Conservation (phyloP, 2,329 filamentous ascomycete species). For the Didymella glomerata region DNA sequence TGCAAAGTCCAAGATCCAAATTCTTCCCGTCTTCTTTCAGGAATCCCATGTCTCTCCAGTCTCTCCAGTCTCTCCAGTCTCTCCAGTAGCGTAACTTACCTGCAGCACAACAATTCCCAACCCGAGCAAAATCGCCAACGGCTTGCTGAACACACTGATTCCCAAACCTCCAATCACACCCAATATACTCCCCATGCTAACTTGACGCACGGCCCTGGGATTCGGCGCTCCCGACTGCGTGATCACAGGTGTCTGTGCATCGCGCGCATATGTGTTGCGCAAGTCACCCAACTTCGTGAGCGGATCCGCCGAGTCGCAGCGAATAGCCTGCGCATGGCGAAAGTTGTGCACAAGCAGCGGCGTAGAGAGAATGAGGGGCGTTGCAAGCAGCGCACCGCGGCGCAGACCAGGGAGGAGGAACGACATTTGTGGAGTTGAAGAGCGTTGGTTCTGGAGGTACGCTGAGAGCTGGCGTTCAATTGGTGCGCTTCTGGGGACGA, state of each 20-base stretch:
- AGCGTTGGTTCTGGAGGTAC: conserved; percentile 32
- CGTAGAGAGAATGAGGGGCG: conserved; percentile 48
- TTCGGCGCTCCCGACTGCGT: conserved; percentile 53
- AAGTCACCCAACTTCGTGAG: conserved; percentile 51
- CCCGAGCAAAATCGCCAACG: conserved; percentile 72
- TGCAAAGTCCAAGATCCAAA: background rate
- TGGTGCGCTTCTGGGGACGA: conserved; percentile 3
- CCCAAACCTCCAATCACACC: conserved; percentile 64
- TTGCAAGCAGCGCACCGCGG: conserved; percentile 48
- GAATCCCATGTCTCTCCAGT: too few species aligned
- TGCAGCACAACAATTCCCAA: conserved; percentile 70
- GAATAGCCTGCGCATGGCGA: conserved; percentile 40
- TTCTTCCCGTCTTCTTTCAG: background rate
- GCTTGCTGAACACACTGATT: conserved; percentile 74
- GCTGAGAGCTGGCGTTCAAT: conserved; percentile 29
- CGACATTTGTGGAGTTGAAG: conserved; percentile 43
- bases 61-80: too few species aligned
- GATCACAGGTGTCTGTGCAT: conserved; percentile 52
- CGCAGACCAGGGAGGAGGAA: conserved; percentile 52
- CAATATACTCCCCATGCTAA: conserved; percentile 58
- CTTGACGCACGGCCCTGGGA: conserved; percentile 53
- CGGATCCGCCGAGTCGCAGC: conserved; percentile 49
- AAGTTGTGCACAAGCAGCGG: conserved; percentile 43
- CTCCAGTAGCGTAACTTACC: conserved; percentile 54
- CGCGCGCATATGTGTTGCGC: conserved; percentile 46